Percentiles rank a stretch among this genome's conserved stretches.
Evolutionary conservation across 2,329 filamentous ascomycete species (phyloP).

Genomic region (Xylariaceae sp.): DNA sequence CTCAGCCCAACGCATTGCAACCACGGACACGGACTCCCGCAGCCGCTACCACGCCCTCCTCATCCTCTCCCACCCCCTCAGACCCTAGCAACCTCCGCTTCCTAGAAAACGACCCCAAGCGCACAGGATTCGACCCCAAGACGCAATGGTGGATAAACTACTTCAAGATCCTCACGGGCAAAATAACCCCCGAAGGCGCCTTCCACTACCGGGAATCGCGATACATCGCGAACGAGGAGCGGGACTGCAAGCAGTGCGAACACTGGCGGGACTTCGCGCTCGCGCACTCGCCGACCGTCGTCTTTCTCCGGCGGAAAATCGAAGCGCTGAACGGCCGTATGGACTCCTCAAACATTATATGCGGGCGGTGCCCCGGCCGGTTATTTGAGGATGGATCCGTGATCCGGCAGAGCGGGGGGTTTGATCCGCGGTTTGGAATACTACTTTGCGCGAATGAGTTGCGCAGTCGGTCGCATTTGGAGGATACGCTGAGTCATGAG

Average conservation of each 20-base stretch:
- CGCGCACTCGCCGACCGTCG: constrained; percentile 77
- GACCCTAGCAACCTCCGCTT: constrained; percentile 27
- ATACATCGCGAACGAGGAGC: constrained; percentile 69
- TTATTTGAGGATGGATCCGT: constrained; percentile 55
- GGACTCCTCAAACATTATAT: constrained; percentile 71
- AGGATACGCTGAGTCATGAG: constrained; percentile 93
- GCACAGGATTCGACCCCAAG: constrained; percentile 60
- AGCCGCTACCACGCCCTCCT: constrained; percentile 7
- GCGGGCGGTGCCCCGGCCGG: constrained; percentile 67
- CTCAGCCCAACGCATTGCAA: constrained; percentile 17
- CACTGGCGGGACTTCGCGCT: constrained; percentile 79
- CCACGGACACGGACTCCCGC: constrained; percentile 10
- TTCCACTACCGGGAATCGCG: constrained; percentile 75
- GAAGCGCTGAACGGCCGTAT: constrained; percentile 72
- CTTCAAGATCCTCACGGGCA: constrained; percentile 75
- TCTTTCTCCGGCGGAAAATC: constrained; percentile 82
- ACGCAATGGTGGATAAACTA: constrained; percentile 73
- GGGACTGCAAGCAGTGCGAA: constrained; percentile 79
- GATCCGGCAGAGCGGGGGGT: constrained; percentile 71
- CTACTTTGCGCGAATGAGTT: constrained; percentile 91
- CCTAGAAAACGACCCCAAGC: constrained; percentile 54
- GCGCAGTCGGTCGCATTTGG: constrained; percentile 71
- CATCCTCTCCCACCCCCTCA: constrained; percentile 9
- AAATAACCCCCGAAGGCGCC: constrained; percentile 63
- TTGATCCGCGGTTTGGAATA: constrained; percentile 82